phyloP scores from a whole-genome alignment of 1,139 yeast genomes.

The Hansenula sp. region DNA sequence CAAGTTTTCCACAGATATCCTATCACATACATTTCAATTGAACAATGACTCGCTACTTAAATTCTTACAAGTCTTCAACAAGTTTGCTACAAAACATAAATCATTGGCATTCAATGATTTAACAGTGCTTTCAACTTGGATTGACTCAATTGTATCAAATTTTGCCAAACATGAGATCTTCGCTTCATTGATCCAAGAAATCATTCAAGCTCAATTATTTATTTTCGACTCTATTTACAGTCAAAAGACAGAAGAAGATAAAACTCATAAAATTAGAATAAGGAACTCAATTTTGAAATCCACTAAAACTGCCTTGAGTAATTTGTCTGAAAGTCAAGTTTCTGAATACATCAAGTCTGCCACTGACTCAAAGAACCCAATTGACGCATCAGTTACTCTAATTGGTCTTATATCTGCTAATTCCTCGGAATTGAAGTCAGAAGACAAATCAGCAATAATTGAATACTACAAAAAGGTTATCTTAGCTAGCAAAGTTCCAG shows the following conservation, averaged over 20 bases:
- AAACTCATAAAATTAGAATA: constrained; percentile 45
- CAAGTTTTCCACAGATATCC: constrained; percentile 32
- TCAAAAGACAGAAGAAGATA: constrained; percentile 20
- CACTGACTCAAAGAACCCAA: constrained; percentile 21
- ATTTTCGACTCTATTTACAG: constrained; percentile 14
- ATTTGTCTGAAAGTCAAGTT: constrained; percentile 11
- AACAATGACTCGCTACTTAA: constrained; percentile 32
- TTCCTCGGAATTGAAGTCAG: constrained; percentile 17
- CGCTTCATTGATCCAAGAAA: constrained; percentile 18
- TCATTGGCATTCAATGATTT: constrained; percentile 50
- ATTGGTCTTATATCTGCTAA: constrained; percentile 40
- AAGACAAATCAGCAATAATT: constrained; percentile 20
- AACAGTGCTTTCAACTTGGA: constrained; percentile 56
- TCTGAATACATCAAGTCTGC: constrained; percentile 8
- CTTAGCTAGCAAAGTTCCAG: constrained; percentile 40
- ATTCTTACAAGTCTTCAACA: constrained; percentile 35
- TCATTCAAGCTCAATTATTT: constrained; percentile 23
- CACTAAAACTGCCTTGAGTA: constrained; percentile 3
- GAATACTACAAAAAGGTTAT: constrained; percentile 37
- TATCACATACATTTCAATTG: constrained; percentile 30
- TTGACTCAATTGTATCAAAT: constrained; percentile 23
- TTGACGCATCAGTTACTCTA: constrained; percentile 25
- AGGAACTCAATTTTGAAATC: constrained; percentile 24
- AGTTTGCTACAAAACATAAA: constrained; percentile 29
- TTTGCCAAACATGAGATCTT: constrained; percentile 11